A percentile compares a stretch with the other conserved stretches of the same genome.
These are phyloP conservation scores for Tricholoma sp. DNA, from an alignment of 768 basidiomycete genomes.

Conservation along the genomic window DNA sequence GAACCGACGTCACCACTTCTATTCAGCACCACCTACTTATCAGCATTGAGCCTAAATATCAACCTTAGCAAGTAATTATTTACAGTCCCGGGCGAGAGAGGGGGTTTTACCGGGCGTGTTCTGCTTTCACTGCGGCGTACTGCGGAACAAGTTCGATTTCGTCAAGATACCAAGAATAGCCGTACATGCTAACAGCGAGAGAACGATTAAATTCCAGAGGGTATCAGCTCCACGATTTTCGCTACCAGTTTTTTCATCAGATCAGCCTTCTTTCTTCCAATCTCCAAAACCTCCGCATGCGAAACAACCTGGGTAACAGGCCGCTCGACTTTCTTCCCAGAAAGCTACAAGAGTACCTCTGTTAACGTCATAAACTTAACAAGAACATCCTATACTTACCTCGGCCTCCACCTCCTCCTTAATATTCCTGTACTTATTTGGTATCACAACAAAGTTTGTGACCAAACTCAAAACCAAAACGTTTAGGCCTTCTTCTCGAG, in stretches of 20 bases:
- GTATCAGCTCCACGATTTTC: conserved; percentile 43
- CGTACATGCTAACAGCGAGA: no score
- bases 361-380: neutral
- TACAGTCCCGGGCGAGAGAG: no score
- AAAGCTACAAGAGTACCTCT: conserved; percentile 41
- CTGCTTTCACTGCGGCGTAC: neutral
- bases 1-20: no score
- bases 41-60: no score
- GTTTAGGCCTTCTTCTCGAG: conserved; percentile 67
- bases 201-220: neutral
- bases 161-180: neutral
- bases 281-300: conserved; percentile 72
- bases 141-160: neutral
- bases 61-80: no score
- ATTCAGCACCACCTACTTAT: no score
- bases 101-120: no score
- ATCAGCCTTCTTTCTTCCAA: conserved; percentile 63
- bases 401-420: conserved; percentile 74
- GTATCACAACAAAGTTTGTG: conserved; percentile 81
- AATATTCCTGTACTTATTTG: conserved; percentile 59
- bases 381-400: conserved; percentile 33
- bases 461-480: conserved; percentile 80
- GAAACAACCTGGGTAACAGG: conserved; percentile 49
- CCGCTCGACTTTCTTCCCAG: conserved; percentile 45
- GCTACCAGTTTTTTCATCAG: conserved; percentile 69